Evolutionary conservation across 805 yeast genomes (phyloP).

Genomic region (Yarrowia deformans): DNA sequence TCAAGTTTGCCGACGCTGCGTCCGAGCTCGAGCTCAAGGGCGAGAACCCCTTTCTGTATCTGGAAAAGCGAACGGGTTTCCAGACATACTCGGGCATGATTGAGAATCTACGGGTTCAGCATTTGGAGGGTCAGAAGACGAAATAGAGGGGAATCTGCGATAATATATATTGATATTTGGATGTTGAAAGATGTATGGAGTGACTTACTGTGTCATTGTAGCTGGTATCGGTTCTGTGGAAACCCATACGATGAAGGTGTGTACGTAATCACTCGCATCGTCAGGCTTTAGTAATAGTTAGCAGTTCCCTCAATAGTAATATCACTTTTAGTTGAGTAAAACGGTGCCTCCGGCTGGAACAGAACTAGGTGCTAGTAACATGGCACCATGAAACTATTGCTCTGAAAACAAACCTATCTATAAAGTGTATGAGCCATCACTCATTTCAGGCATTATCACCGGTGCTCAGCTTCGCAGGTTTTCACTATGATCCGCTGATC

Average conservation of each 20-base stretch:
- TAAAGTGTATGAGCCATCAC: no score
- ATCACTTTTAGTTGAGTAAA: neutral
- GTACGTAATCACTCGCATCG: slow-evolving; percentile 1
- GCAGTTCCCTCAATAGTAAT: no score
- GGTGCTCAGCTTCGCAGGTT: no score
- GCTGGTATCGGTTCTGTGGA: neutral
- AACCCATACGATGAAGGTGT: neutral
- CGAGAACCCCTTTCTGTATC: slow-evolving; percentile 43
- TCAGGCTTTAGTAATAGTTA: neutral
- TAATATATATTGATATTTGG: slow-evolving; percentile 9
- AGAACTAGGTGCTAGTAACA: neutral
- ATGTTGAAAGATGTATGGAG: neutral
- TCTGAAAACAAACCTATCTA: no score
- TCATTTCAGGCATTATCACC: neutral
- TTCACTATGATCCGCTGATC: neutral
- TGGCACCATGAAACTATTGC: no score
- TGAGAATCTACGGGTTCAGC: slow-evolving; percentile 25
- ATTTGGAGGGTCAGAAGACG: slow-evolving; percentile 31
- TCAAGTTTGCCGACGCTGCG: slow-evolving; percentile 59
- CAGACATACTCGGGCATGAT: slow-evolving; percentile 28
- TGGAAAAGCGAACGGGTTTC: slow-evolving; percentile 20
- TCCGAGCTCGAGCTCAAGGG: slow-evolving; percentile 59
- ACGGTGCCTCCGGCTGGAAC: neutral
- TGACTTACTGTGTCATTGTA: neutral
- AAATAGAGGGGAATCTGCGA: slow-evolving; percentile 2